Conservation (phyloP, 1,284 basidiomycete species). For the Cryptococcus hybrid region DNA sequence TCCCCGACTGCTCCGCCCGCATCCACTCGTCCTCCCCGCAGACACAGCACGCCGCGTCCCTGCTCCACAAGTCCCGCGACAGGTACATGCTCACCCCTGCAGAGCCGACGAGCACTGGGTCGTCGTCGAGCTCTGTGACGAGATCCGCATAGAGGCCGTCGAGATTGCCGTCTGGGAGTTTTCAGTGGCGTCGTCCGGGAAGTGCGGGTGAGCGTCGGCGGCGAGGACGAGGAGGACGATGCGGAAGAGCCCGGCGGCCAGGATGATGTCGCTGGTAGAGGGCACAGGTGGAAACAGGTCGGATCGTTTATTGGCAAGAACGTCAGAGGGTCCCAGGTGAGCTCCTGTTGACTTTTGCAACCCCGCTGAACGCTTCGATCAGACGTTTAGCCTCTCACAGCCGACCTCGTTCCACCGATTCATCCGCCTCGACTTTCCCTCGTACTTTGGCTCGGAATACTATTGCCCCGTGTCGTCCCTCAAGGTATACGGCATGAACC, state of each 20-base stretch:
- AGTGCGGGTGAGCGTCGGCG: slow-evolving; percentile 80
- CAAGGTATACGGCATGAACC: slow-evolving; percentile 92
- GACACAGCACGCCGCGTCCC: slow-evolving; percentile 78
- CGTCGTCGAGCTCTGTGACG: slow-evolving; percentile 94
- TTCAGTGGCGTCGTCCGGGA: slow-evolving; percentile 97
- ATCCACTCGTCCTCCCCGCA: slow-evolving; percentile 79
- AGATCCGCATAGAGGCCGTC: slow-evolving; percentile 92
- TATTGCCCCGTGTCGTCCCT: slow-evolving; percentile 94
- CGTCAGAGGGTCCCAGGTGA: slow-evolving; percentile 84
- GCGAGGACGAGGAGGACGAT: slow-evolving; percentile 69
- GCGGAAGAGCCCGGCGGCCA: slow-evolving; percentile 52
- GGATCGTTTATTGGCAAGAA: slow-evolving; percentile 84
- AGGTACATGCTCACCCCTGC: slow-evolving; percentile 96
- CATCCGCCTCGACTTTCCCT: slow-evolving; percentile 90
- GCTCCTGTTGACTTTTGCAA: slow-evolving; percentile 22
- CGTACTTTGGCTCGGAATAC: slow-evolving; percentile 92
- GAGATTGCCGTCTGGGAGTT: slow-evolving; percentile 98
- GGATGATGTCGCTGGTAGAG: slow-evolving; percentile 8
- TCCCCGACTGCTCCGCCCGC: slow-evolving; percentile 89
- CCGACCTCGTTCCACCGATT: slow-evolving; percentile 84
- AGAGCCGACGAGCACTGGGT: slow-evolving; percentile 71
- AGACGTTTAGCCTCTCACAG: slow-evolving; percentile 62
- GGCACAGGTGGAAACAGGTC: slow-evolving; percentile 52
- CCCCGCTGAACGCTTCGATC: background rate
- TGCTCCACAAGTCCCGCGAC: slow-evolving; percentile 88